Evolutionary conservation across 495 filamentous ascomycete species (phyloP).

Genomic region (Tuber microsphaerosporum): DNA sequence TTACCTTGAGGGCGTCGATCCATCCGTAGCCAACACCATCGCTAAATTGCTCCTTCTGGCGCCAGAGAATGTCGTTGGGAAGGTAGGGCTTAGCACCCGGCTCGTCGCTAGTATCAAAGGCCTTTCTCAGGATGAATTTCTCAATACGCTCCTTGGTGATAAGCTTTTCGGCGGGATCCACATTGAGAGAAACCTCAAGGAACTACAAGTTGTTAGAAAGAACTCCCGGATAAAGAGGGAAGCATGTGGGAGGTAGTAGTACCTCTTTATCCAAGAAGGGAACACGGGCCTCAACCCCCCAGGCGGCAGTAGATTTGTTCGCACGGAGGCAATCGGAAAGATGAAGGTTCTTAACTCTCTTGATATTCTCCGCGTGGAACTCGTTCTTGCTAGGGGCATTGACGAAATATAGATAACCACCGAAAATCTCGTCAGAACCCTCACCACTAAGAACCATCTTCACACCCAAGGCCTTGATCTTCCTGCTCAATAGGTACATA

Average conservation of each 20-base stretch:
- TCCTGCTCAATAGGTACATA: constrained; percentile 94
- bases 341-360: constrained; percentile 90
- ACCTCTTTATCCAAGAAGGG: constrained; percentile 92
- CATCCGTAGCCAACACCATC: constrained; percentile 98
- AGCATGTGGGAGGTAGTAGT: constrained; percentile 33
- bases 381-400: constrained; percentile 79
- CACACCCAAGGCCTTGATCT: constrained; percentile 97
- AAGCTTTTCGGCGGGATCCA: constrained; percentile 91
- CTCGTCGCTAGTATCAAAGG: constrained; percentile 86
- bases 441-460: constrained; percentile 99
- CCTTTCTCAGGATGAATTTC: constrained; percentile 95
- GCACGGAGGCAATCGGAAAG: constrained; percentile 89
- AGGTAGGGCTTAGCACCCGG: constrained; percentile 73
- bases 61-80: constrained; percentile 88
- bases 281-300: constrained; percentile 96
- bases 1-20: constrained; percentile 82
- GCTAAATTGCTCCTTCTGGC: constrained; percentile 98
- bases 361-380: constrained; percentile 89
- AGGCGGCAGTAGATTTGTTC: constrained; percentile 98
- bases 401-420: constrained; percentile 98
- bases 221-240: background rate
- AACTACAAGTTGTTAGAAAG: constrained; percentile 54
- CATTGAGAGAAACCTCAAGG: constrained; percentile 80
- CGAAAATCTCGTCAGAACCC: constrained; percentile 95
- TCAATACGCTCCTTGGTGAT: constrained; percentile 84